phyloP scores from a whole-genome alignment of 1,139 yeast genomes.

The Candida mesenterica region DNA sequence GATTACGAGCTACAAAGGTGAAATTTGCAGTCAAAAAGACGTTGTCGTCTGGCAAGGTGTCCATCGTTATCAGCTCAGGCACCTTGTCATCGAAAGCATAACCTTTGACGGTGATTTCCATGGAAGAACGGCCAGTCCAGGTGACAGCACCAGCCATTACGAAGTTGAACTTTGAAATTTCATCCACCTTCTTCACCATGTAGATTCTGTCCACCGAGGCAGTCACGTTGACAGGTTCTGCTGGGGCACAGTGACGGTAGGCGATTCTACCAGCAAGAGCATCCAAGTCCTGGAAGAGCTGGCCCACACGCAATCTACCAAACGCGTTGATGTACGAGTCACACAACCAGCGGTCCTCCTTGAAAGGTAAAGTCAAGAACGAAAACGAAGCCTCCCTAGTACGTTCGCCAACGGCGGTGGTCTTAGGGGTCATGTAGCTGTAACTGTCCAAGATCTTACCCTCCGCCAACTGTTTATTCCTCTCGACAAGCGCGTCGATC shows the following conservation, averaged over 20 bases:
- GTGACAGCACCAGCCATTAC: slow-evolving; percentile 84
- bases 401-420: slow-evolving; percentile 68
- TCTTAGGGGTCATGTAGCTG: slow-evolving; percentile 69
- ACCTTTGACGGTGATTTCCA: slow-evolving; percentile 92
- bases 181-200: slow-evolving; percentile 82
- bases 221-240: slow-evolving; percentile 89
- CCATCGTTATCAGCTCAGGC: slow-evolving; percentile 44
- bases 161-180: slow-evolving; percentile 71
- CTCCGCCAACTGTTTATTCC: slow-evolving; percentile 64
- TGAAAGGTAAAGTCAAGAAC: slow-evolving; percentile 73
- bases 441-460: slow-evolving; percentile 71
- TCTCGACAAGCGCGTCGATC: slow-evolving; percentile 78
- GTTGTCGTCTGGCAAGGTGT: slow-evolving; percentile 45
- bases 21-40: slow-evolving; percentile 81
- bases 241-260: slow-evolving; percentile 82
- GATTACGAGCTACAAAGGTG: slow-evolving; percentile 94
- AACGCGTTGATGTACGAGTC: slow-evolving; percentile 87
- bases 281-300: slow-evolving; percentile 86
- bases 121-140: slow-evolving; percentile 92
- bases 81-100: slow-evolving; percentile 62
- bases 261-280: slow-evolving; percentile 88
- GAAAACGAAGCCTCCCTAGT: slow-evolving; percentile 77
- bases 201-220: slow-evolving; percentile 92
- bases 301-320: slow-evolving; percentile 88
- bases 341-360: slow-evolving; percentile 76